Base-by-base conservation (phyloP, 176 grass and related monocot genomes). In the Triticum turgidum region DNA sequence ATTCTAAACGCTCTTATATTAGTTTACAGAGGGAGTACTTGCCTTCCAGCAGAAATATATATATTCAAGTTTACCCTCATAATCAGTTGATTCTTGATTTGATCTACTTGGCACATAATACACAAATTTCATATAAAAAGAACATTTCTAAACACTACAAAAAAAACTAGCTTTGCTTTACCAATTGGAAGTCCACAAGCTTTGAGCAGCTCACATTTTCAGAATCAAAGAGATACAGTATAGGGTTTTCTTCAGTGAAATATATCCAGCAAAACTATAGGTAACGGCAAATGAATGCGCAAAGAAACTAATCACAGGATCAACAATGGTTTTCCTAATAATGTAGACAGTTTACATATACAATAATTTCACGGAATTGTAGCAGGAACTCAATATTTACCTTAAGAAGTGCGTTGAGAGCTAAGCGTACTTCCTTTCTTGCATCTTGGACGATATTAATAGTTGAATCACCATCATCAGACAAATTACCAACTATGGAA, bases 371-470 rank as follows among this genome's bases (percentile, higher is more conserved):
- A 7, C 65, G 25, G 24, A 84, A 69, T 33, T 52, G 41, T 58
- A 80, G 15, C 67, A 27, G 37, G 27, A 87, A 27, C 22, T 59
- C 0, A 54, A 81, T 84, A 20, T 62, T 49, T 91, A 99, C 94
- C 94, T 99, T 97, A 84, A 99, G 92, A 73, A 99, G 87, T 90
- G 77, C 27, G 80, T 77, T 86, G 14, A 99, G 79, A 84, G 92
- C 97, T 58, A 67, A 65, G 33, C 94, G 92, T 69, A 81, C 58
- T 88, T 97, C 90, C 65, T 90, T 89, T 80, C 97, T 99, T 61
- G n/a, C 78, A 79, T 76, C 81, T 79, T 94, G 92, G 66, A 76
- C 89, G 44, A 20, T 80, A 65, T 86, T 83, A 65, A 86, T 84
- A 91, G 65, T 74, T 13, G 20, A 90, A 69, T 59, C 80, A 83